Conservation (phyloP, 176 grass and related monocot species). For the Secale cereale region DNA sequence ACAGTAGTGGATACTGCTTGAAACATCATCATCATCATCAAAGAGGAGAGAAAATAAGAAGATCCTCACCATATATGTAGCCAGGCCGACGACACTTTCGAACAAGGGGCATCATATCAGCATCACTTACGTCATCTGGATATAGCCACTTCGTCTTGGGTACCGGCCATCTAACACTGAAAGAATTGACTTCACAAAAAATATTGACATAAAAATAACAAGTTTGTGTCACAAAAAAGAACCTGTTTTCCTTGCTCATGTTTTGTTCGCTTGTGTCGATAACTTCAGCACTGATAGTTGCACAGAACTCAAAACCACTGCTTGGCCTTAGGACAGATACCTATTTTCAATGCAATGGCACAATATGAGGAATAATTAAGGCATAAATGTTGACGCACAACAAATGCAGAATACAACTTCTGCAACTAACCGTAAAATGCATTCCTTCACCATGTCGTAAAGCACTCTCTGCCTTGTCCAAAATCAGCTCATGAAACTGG, state of each 20-base stretch:
- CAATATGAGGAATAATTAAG: background rate
- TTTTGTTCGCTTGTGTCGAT: background rate
- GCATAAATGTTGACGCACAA: background rate
- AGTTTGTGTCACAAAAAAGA: background rate
- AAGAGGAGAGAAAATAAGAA: background rate
- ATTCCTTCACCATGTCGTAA: background rate
- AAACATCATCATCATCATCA: background rate
- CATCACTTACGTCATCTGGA: background rate
- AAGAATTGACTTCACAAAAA: background rate
- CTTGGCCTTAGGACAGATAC: slow-evolving; percentile 14
- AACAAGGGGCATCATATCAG: background rate
- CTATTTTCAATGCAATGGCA: background rate
- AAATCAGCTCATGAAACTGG: slow-evolving; percentile 31
- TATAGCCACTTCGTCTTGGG: background rate
- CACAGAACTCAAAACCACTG: background rate
- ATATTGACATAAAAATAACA: background rate
- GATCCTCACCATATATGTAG: no score
- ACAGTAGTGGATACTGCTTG: background rate
- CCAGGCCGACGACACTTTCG: no score
- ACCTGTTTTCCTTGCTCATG: background rate
- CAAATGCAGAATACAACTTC: background rate
- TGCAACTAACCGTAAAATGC: slow-evolving; percentile 12
- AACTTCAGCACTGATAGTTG: background rate
- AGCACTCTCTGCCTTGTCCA: background rate
- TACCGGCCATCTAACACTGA: slow-evolving; percentile 2